Base-by-base conservation (phyloP, 2,329 filamentous ascomycete species). In the Epichloe sibirici region DNA sequence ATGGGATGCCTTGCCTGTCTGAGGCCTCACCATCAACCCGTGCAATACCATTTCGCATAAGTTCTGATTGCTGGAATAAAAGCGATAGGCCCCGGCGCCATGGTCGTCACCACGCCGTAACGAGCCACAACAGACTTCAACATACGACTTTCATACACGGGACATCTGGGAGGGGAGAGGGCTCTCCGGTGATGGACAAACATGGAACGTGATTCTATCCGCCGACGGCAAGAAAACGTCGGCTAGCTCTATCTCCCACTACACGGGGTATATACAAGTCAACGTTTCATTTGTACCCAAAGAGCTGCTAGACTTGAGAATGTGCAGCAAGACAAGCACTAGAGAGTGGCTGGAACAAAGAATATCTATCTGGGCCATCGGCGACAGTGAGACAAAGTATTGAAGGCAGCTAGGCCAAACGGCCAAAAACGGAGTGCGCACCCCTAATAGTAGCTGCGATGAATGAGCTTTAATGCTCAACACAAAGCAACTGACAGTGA, bases 231-330 rank as follows among this genome's bases (percentile, higher is more conserved):
- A 55, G n/a, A 63, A 61, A 4, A 55, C 63, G 45, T 61, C 57
- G 3, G 58, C 66, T 68, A 69, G 17, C 58, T 75, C 37, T 70
- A 74, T 58, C 62, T 78, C 3, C 73, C 75, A 0, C 67, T 74
- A 0, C 66, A 69, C 52, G 76, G 76, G 39, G 53, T 71, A 13
- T 53, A 58, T 71, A 13, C 53, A 58, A 1, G 63, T 69, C 47
- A 78, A 78, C 60, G 71, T 68, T 0, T 57, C 60, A 0, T 75
- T 74, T 51, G 52, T 69, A 11, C 68, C 72, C 0, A 40, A 53
- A 0, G 44, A 57, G 1, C 60, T 73, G 45, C 55, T 70, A 4
- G 68, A 70, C 37, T 42, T 55, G 2, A 23, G 0, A 66, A 63
- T 28, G 46, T 75, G 15, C 60, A 61, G 3, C 63, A 69, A 12